Evolutionary conservation across 768 basidiomycete species (phyloP), one percentile per base, ranked within the genome.

Genomic region (Mycena alexandri): DNA sequence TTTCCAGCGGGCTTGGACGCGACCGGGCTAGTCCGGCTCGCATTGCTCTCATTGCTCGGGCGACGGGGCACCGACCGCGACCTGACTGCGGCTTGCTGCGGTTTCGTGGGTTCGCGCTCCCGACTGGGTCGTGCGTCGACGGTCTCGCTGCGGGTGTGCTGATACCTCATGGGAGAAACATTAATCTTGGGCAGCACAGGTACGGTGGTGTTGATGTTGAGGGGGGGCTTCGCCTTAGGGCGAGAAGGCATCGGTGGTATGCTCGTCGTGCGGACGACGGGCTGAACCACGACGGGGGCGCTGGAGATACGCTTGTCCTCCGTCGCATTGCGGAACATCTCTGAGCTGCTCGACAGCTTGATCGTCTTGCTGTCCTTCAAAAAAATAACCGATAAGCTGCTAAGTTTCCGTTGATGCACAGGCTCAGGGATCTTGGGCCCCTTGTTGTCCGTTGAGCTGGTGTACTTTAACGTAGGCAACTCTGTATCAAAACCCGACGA

Each of bases 291-390:
- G 3, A 59, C 29, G 36, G 61, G 66, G 43, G 61, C 33, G 16
- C 25, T n/a, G 17, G 43, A 33, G 10, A 33, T 9, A 16, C 25
- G 19, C 43, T 60, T 61, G 44, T 16, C 22, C n/a, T 46, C 43
- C 25, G 24, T 41, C 16, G 51, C 33, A 10, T 24, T 51, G 25
- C 14, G 51, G 61, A 60, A 63, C 33, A 55, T 29, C 2, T 25
- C 57, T 5, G 69, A 61, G 2, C 65, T 60, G 48, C 69, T 67
- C 53, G 69, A 71, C 29, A 71, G 11, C 13, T 71, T 51, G 69
- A 71, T 63, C 19, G 69, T 71, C 54, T 50, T 29, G 51, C n/a
- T 61, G 16, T 65, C 52, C n/a, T 57, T 13, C 0, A 55, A 59
- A 44, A 70, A 47, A 1, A 71, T n/a, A 0, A 61, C n/a, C 9